phyloP scores from a whole-genome alignment of 148 eudicot species.

The Rhododendron molle region DNA sequence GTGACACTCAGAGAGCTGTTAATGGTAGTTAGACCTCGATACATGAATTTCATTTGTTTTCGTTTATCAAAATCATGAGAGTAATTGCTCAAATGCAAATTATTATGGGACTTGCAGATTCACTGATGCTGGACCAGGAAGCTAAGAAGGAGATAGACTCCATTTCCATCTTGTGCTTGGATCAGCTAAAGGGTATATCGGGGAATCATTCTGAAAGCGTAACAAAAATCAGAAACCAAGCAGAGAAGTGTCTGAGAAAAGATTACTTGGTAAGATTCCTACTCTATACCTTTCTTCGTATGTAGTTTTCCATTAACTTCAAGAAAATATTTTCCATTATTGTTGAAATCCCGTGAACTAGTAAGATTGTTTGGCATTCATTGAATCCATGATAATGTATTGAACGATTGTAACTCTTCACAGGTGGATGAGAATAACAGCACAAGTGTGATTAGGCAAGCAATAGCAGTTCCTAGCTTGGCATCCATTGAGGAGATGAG shows the following conservation, averaged over 20 bases:
- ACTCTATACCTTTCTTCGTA: not conserved
- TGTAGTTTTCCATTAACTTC: not conserved
- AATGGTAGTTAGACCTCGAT: slow-evolving; percentile 37
- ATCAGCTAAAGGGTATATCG: slow-evolving; percentile 41
- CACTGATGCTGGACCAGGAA: slow-evolving; percentile 47
- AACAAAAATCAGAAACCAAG: slow-evolving; percentile 36
- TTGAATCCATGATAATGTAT: not conserved
- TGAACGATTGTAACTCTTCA: slow-evolving; percentile 3
- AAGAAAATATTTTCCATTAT: not conserved
- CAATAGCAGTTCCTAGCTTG: slow-evolving; percentile 53
- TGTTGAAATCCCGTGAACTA: not conserved
- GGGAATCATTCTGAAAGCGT: slow-evolving; percentile 37
- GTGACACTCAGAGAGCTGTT: slow-evolving; percentile 28
- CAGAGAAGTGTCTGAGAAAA: slow-evolving; percentile 51
- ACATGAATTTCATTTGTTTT: not conserved
- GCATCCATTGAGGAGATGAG: slow-evolving; percentile 72
- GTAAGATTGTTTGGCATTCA: not conserved
- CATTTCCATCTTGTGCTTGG: slow-evolving; percentile 34
- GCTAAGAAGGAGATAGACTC: slow-evolving; percentile 43
- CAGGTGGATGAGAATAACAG: slow-evolving; percentile 53
- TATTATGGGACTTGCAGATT: slow-evolving; percentile 41
- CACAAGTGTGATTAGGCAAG: slow-evolving; percentile 31
- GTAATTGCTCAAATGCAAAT: not conserved
- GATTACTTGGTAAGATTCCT: slow-evolving; percentile 58
- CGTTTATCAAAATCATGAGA: not conserved